phyloP scores from a whole-genome alignment of 306 rosid species.

The Acacia acuminata region DNA sequence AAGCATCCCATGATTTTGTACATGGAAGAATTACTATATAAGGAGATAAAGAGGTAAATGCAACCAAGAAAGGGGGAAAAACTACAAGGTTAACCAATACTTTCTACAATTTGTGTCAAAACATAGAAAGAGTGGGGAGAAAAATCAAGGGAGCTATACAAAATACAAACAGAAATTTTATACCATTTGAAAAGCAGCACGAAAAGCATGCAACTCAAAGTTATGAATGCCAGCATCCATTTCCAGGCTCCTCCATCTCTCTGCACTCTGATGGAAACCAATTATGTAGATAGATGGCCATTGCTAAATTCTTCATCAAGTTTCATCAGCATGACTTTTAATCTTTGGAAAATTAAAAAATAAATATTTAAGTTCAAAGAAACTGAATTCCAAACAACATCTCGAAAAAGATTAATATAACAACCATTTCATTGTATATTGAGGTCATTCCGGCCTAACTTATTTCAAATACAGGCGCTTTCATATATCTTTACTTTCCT shows the following conservation, averaged over 20 bases:
- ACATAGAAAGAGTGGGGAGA: not conserved
- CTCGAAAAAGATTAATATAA: not conserved
- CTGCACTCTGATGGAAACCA: conserved; percentile 69
- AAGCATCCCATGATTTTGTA: conserved; percentile 3
- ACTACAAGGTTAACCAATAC: not conserved
- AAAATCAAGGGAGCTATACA: conserved; percentile 19
- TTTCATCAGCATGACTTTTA: conserved; percentile 6
- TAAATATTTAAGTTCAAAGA: not conserved
- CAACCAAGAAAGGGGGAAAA: not conserved
- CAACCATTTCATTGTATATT: not conserved
- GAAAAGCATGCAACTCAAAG: conserved; percentile 88
- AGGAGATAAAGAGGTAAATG: not conserved
- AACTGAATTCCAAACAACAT: conserved; percentile 1
- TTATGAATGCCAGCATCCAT: conserved; percentile 69
- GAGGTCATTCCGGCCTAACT: not conserved
- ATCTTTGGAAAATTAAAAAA: not conserved
- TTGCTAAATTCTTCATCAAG: conserved; percentile 6
- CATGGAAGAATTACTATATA: not conserved
- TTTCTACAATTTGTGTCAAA: not conserved
- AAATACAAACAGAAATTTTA: conserved; percentile 24
- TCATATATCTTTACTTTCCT: not conserved
- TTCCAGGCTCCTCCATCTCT: conserved; percentile 86
- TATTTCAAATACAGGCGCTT: not conserved
- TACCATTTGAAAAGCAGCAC: conserved; percentile 97
- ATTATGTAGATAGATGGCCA: conserved; percentile 12